These are phyloP conservation scores for Pachyrhizus erosus DNA, from an alignment of 306 rosid genomes.

Conservation along the genomic window DNA sequence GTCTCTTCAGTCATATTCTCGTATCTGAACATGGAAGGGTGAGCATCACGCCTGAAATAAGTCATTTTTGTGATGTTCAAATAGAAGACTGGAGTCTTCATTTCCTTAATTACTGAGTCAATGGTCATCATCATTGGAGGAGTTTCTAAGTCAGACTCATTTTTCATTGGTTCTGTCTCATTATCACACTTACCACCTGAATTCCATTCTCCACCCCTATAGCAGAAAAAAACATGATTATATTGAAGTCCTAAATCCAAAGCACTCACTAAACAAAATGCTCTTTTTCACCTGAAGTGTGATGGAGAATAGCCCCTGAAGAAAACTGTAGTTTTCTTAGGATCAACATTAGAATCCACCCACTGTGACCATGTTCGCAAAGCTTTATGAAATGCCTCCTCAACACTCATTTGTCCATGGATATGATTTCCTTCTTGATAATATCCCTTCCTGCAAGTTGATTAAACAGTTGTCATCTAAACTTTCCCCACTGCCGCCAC, in stretches of 20 bases:
- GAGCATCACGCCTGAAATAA: slow-evolving; percentile 83
- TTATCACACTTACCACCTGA: slow-evolving; percentile 85
- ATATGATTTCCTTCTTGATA: slow-evolving; percentile 95
- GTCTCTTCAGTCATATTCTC: slow-evolving; percentile 54
- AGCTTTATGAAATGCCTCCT: slow-evolving; percentile 83
- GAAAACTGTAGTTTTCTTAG: slow-evolving; percentile 70
- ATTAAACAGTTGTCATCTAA: slow-evolving; percentile 28
- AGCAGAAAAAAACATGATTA: neutral
- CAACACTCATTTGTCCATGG: slow-evolving; percentile 74
- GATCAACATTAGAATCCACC: slow-evolving; percentile 77
- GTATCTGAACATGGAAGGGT: slow-evolving; percentile 83
- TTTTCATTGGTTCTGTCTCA: slow-evolving; percentile 64
- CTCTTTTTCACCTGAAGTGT: slow-evolving; percentile 79
- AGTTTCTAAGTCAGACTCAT: slow-evolving; percentile 58
- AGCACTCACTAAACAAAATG: slow-evolving; percentile 18
- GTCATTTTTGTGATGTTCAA: slow-evolving; percentile 87
- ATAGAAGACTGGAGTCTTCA: slow-evolving; percentile 80
- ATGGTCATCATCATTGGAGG: slow-evolving; percentile 71
- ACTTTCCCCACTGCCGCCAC: neutral
- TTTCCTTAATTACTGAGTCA: slow-evolving; percentile 68
- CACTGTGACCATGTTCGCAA: slow-evolving; percentile 87
- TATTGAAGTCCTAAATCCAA: neutral
- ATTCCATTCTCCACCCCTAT: slow-evolving; percentile 93
- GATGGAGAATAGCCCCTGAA: slow-evolving; percentile 90
- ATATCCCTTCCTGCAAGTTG: slow-evolving; percentile 76